phyloP scores from a whole-genome alignment of 352 stramenopile genomes.

The Phytophthora tentaculata region DNA sequence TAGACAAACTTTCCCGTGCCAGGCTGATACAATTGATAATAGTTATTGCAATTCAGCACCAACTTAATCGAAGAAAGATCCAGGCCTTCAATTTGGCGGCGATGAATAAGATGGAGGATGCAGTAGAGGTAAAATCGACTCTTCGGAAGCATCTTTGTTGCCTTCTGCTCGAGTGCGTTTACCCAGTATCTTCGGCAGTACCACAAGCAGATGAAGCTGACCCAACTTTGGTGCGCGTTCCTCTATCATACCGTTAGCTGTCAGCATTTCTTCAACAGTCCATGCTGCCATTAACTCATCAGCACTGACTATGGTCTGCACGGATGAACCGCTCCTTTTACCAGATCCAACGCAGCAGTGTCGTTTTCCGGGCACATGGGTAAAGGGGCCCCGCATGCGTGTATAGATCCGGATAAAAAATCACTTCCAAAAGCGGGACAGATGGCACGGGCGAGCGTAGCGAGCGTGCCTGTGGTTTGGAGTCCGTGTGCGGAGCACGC shows the following conservation, averaged over 20 bases:
- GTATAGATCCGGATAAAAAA: no score
- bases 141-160: slow-evolving; percentile 25
- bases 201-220: slow-evolving; percentile 9
- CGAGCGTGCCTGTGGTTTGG: no score
- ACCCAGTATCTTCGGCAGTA: not conserved
- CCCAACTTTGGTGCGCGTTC: not conserved
- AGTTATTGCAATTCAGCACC: slow-evolving; percentile 25
- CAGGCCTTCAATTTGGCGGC: not conserved
- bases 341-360: not conserved
- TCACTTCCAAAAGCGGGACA: no score
- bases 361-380: no score
- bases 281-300: not conserved
- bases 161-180: slow-evolving; percentile 13
- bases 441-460: no score
- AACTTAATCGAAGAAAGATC: slow-evolving; percentile 16
- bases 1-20: slow-evolving; percentile 5
- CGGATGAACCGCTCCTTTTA: not conserved
- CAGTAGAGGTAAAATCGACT: slow-evolving; percentile 40
- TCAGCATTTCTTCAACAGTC: not conserved
- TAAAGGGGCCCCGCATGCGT: no score
- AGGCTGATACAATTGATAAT: slow-evolving; percentile 13
- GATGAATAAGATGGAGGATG: slow-evolving; percentile 21
- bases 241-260: not conserved
- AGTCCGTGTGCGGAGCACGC: no score
- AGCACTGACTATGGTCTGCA: not conserved